These are phyloP conservation scores for Entophlyctis luteolus DNA, from an alignment of 192 early-diverging fungal genomes.

Conservation along the genomic window DNA sequence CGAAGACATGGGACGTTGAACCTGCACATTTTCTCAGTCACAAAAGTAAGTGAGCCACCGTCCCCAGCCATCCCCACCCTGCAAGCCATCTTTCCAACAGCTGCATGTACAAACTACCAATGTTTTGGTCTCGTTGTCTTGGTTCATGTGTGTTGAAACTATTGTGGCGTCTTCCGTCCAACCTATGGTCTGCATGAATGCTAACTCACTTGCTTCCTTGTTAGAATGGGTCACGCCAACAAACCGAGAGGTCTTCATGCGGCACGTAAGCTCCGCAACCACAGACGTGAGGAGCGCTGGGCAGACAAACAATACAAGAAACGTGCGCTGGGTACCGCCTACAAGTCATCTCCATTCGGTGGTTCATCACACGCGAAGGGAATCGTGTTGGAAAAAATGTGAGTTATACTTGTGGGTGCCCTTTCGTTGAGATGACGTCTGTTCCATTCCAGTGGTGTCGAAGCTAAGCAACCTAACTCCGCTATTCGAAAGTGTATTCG, in stretches of 20 bases:
- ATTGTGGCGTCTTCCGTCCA: too few relatives aligned
- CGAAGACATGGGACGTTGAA: too few relatives aligned
- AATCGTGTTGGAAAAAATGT: constrained; percentile 99
- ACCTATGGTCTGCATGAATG: too few relatives aligned
- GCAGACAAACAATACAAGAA: constrained; percentile 99
- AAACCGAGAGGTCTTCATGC: constrained; percentile 98
- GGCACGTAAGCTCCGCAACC: constrained; percentile 95
- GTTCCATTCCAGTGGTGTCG: constrained; percentile 79
- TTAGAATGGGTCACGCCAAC: constrained; percentile 35
- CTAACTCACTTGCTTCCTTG: too few relatives aligned
- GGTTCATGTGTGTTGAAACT: too few relatives aligned
- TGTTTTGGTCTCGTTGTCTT: too few relatives aligned
- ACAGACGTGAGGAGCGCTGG: constrained; percentile 98
- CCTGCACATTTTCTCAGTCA: too few relatives aligned
- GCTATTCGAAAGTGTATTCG: constrained; percentile 99
- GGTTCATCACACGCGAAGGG: constrained; percentile 99
- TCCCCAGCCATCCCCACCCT: too few relatives aligned
- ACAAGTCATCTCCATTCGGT: constrained; percentile 97
- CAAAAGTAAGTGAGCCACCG: too few relatives aligned
- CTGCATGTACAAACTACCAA: too few relatives aligned
- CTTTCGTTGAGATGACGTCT: not conserved
- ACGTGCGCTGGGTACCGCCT: constrained; percentile 96
- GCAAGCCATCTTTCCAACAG: too few relatives aligned
- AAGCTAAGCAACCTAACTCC: constrained; percentile 99
- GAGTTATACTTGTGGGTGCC: constrained; percentile 27